Percentiles rank a stretch among this genome's conserved stretches.
These are phyloP conservation scores for Gleditsia sinensis DNA, from an alignment of 306 rosid species.

Conservation along the genomic window DNA sequence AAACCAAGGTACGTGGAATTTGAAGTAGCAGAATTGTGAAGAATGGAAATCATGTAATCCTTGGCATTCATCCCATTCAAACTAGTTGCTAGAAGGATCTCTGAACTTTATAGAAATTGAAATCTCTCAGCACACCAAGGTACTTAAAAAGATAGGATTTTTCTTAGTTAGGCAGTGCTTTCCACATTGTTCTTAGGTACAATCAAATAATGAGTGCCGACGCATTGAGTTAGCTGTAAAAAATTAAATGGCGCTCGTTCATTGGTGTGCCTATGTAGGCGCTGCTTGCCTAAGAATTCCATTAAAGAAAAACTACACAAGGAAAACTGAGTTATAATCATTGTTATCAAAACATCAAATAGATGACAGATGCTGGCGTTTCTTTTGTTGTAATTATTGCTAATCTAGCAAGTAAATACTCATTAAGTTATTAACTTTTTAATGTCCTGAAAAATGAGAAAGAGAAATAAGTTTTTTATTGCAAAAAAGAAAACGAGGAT, in stretches of 20 bases:
- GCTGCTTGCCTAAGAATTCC: too few species aligned
- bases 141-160: too few species aligned
- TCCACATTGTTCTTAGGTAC: too few species aligned
- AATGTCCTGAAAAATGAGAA: too few species aligned
- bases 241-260: too few species aligned
- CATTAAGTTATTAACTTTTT: neutral
- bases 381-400: neutral
- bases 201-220: too few species aligned
- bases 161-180: too few species aligned
- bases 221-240: too few species aligned
- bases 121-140: neutral
- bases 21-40: slow-evolving; percentile 43
- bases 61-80: slow-evolving; percentile 25
- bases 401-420: neutral
- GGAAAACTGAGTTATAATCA: neutral
- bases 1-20: slow-evolving; percentile 49
- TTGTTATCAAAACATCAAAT: neutral
- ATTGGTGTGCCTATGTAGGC: too few species aligned
- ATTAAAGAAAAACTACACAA: neutral
- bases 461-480: too few species aligned
- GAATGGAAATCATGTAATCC: slow-evolving; percentile 36
- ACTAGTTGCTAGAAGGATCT: slow-evolving; percentile 12
- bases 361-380: neutral
- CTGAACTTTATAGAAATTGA: slow-evolving; percentile 1
- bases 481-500: too few species aligned